Conservation (phyloP, 2,329 filamentous ascomycete genomes). For the Fusarium illudens region DNA sequence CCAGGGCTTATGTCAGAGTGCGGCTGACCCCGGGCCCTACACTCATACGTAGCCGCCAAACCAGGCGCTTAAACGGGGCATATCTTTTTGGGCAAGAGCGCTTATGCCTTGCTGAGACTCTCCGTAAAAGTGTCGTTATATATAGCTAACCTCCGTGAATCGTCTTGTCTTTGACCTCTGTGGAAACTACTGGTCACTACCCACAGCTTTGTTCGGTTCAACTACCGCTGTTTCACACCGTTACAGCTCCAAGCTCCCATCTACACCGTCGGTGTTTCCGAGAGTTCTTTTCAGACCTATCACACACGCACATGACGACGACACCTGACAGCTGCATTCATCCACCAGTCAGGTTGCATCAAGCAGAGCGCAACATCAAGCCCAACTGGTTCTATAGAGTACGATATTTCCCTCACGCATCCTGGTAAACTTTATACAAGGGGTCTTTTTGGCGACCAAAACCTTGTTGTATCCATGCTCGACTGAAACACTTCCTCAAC, state of each 20-base stretch:
- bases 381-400: not conserved
- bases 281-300: not conserved
- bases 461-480: not conserved
- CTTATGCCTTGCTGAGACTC: no score
- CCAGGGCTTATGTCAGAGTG: not conserved
- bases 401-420: not conserved
- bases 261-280: not conserved
- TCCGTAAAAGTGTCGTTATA: not conserved
- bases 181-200: not conserved
- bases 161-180: not conserved
- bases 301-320: not conserved
- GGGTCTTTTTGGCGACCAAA: no score
- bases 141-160: not conserved
- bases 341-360: not conserved
- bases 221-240: not conserved
- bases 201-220: not conserved
- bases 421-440: not conserved
- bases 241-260: not conserved
- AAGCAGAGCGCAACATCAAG: not conserved
- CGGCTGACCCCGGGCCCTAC: not conserved
- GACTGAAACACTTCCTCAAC: not conserved
- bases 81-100: not conserved
- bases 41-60: not conserved
- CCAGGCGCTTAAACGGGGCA: not conserved
- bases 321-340: not conserved